Percentiles rank a stretch among this genome's conserved stretches.
phyloP scores from a whole-genome alignment of 208 protist species.

The Novymonas esmeraldas region DNA sequence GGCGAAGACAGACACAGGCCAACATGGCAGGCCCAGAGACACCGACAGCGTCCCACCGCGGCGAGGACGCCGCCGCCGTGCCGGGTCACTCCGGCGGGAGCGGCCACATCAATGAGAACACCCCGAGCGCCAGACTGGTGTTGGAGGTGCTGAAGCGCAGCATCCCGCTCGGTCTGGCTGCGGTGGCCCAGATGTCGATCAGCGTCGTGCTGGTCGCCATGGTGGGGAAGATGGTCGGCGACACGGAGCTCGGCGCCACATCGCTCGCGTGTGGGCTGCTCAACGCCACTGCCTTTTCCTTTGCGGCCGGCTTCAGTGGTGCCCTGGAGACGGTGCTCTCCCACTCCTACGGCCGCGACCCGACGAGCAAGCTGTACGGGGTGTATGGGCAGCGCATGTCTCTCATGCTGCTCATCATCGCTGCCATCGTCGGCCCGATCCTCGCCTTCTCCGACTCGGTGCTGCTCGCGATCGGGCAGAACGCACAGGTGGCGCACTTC shows the following conservation, averaged over 20 bases:
- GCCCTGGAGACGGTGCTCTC: constrained; percentile 82
- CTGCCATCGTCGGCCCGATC: constrained; percentile 47
- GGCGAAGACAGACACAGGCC: too few relatives aligned
- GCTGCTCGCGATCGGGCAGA: constrained; percentile 54
- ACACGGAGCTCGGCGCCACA: constrained; percentile 56
- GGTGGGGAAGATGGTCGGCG: constrained; percentile 58
- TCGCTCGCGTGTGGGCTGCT: constrained; percentile 76
- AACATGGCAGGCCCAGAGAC: too few relatives aligned
- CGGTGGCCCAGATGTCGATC: constrained; percentile 69
- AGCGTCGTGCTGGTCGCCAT: constrained; percentile 47
- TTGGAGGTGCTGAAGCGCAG: constrained; percentile 47
- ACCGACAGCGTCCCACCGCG: neutral
- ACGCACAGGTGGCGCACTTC: constrained; percentile 47
- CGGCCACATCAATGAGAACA: constrained; percentile 25
- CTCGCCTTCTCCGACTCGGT: constrained; percentile 62
- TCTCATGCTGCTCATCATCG: constrained; percentile 67
- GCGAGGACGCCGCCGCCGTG: neutral
- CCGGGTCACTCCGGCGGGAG: neutral
- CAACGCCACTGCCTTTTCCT: constrained; percentile 76
- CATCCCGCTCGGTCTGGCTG: constrained; percentile 63
- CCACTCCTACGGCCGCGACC: constrained; percentile 72
- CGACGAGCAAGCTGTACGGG: constrained; percentile 72
- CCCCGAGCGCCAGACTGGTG: constrained; percentile 11
- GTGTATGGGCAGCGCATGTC: constrained; percentile 79
- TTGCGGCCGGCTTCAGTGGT: constrained; percentile 65